phyloP scores from a whole-genome alignment of 164 flowering plant genomes.

The Tetracentron sinense region DNA sequence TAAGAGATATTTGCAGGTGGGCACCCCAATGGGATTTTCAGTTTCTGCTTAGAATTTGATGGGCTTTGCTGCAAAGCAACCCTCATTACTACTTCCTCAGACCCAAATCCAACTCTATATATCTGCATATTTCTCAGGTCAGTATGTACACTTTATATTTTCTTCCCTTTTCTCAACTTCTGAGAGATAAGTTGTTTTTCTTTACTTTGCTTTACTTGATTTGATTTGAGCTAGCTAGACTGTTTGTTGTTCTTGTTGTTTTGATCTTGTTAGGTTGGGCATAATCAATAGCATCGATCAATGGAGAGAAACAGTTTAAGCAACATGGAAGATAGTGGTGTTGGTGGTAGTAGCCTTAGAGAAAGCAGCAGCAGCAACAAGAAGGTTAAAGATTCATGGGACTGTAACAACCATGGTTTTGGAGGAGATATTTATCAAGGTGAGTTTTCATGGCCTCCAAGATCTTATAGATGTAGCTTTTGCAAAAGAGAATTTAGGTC shows the following conservation, averaged over 20 bases:
- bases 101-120: constrained; percentile 1
- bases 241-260: constrained; percentile 1
- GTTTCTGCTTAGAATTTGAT: constrained; percentile 20
- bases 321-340: constrained; percentile 15
- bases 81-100: neutral
- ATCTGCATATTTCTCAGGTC: constrained; percentile 5
- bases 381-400: constrained; percentile 20
- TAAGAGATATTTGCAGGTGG: too few species aligned
- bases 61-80: constrained; percentile 1
- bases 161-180: constrained; percentile 1
- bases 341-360: constrained; percentile 7
- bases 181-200: neutral
- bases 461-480: constrained; percentile 65
- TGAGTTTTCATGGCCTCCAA: constrained; percentile 76
- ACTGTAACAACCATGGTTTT: neutral
- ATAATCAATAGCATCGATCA: neutral
- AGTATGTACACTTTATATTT: constrained; percentile 1
- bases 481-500: constrained; percentile 75
- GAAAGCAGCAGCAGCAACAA: too few species aligned
- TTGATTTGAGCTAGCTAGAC: constrained; percentile 9
- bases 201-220: neutral
- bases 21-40: constrained; percentile 21
- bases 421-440: constrained; percentile 26
- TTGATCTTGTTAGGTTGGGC: constrained; percentile 7
- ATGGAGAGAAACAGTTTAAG: constrained; percentile 28